phyloP scores from a whole-genome alignment of 177 flowering plant species.

The Vitis hybrid region DNA sequence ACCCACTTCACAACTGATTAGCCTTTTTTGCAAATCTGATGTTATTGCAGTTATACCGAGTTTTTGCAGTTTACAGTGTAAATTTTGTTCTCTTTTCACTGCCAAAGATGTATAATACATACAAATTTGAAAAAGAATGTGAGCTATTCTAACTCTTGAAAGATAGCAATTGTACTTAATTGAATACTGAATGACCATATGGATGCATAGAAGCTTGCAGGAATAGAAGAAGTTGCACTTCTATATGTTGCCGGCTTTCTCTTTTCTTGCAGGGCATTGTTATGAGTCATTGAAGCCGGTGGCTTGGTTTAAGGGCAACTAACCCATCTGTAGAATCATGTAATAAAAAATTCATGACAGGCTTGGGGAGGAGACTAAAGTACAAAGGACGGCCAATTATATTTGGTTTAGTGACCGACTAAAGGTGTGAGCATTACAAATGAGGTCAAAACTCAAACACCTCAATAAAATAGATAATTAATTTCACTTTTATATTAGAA shows the following conservation, averaged over 20 bases:
- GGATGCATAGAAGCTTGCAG: neutral
- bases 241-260: neutral
- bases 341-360: neutral
- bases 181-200: neutral
- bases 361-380: neutral
- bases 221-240: too few relatives aligned
- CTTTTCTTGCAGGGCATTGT: neutral
- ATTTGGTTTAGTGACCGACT: conserved; percentile 10
- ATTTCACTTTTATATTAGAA: neutral
- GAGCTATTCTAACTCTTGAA: neutral
- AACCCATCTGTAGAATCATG: too few relatives aligned
- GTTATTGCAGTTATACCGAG: conserved; percentile 1
- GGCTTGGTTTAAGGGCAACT: neutral
- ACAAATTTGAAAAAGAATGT: conserved; percentile 5
- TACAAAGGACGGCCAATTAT: conserved; percentile 1
- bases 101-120: conserved; percentile 10
- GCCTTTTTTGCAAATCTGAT: conserved; percentile 8
- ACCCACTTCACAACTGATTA: conserved; percentile 47
- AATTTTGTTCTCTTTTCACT: neutral
- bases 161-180: neutral
- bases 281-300: neutral
- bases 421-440: neutral
- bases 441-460: conserved; percentile 1
- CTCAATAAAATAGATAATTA: conserved; percentile 2
- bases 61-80: conserved; percentile 9